These are phyloP conservation scores for Saccharomycopsis sp. DNA, from an alignment of 805 yeast species.

Conservation along the genomic window DNA sequence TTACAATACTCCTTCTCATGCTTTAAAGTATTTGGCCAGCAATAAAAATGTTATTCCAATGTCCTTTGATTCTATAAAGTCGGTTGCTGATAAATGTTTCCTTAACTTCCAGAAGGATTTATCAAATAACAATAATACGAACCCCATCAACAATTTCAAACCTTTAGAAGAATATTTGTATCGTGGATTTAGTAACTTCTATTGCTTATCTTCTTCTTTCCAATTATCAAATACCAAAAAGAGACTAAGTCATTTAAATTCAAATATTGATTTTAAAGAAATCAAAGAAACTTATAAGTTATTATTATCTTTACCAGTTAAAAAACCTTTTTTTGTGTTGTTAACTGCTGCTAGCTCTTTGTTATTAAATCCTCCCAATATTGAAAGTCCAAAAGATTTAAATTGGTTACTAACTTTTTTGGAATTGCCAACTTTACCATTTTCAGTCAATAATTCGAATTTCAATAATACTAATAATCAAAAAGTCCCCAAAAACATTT, in stretches of 20 bases:
- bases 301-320: constrained; percentile 44
- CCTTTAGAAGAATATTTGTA: constrained; percentile 42
- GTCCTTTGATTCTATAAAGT: constrained; percentile 27
- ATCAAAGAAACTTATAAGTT: constrained; percentile 36
- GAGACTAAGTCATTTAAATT: constrained; percentile 28
- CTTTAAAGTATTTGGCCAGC: constrained; percentile 15
- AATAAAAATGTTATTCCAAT: constrained; percentile 15
- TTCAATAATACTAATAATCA: not conserved
- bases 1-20: constrained; percentile 11
- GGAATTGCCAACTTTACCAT: constrained; percentile 55
- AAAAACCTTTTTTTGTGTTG: constrained; percentile 47
- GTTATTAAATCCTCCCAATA: constrained; percentile 38
- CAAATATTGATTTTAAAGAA: constrained; percentile 41
- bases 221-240: not conserved
- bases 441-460: constrained; percentile 19
- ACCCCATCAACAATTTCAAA: constrained; percentile 26
- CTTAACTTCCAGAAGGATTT: constrained; percentile 13
- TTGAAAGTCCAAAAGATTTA: constrained; percentile 32
- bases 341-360: constrained; percentile 41
- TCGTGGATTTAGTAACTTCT: constrained; percentile 36
- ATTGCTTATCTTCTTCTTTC: constrained; percentile 48
- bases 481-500: not conserved
- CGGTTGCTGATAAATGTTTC: constrained; percentile 28
- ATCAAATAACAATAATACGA: constrained; percentile 7
- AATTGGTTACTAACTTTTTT: constrained; percentile 55